Base-by-base conservation (phyloP, 2,329 filamentous ascomycete genomes). In the Fusarium drepaniforme region DNA sequence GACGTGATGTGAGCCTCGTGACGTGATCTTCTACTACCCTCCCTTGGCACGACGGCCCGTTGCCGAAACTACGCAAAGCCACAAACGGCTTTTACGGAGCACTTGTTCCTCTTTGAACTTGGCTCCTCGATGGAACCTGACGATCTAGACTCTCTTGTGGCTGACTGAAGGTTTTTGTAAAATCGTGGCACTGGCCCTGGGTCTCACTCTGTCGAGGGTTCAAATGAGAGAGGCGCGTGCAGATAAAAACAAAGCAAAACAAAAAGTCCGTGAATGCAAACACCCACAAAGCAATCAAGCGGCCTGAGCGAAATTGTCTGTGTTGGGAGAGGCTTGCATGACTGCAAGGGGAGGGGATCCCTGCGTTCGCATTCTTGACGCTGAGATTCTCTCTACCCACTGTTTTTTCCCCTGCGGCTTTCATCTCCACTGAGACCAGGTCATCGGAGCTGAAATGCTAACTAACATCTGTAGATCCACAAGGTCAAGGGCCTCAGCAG, bases 21-120 rank as follows among this genome's bases (percentile, higher is more conserved):
- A 46, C n/a, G 9, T 28, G 60, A 28, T 30, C 13, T 23, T 33
- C 35, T 28, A 3, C 46, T 23, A 33, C n/a, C 61, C 28, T 35
- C 25, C n/a, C 59, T 66, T 67, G 63, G 68, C 68, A 59, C 40
- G 23, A 11, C 57, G 57, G 70, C 49, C 44, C 70, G 44, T 16
- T 71, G 56, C 68, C 67, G 62, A 69, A 65, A 35, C 42, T n/a
- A 60, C 42, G 33, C 5, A 38, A 56, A 53, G 68, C 58, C 62
- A 63, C 68, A 46, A 58, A 23, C 49, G 40, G 23, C 16, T 11
- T 40, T 40, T 6, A 58, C 46, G 61, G 30, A 61, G 58, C 37
- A 64, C 30, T 5, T 37, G 49, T 44, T 61, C 25, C 30, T 38
- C 63, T 30, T 53, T 28, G 18, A 35, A 18, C 37, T 25, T 23